Conservation (phyloP, 208 protist species). For the Acanthamoeba quina region DNA sequence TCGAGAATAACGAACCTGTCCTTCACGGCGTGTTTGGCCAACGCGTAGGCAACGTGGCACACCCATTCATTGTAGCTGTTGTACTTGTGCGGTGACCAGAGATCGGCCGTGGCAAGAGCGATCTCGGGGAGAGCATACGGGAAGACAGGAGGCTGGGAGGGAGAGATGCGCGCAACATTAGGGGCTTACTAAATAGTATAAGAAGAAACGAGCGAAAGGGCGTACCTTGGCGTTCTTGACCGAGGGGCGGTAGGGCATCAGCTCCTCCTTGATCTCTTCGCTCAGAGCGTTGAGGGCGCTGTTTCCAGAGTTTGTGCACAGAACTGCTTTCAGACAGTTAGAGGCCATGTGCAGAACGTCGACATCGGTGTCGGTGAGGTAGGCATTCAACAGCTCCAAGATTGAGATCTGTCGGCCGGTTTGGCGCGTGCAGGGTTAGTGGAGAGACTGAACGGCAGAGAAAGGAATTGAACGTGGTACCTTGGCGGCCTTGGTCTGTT, state of each 20-base stretch:
- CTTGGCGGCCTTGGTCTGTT: constrained; percentile 57
- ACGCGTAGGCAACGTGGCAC: constrained; percentile 36
- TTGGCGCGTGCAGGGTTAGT: too few species aligned
- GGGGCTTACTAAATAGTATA: neutral
- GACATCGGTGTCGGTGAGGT: constrained; percentile 67
- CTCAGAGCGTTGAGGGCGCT: constrained; percentile 14
- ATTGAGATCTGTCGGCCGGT: constrained; percentile 32
- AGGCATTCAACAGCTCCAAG: constrained; percentile 55
- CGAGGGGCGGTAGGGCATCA: constrained; percentile 51
- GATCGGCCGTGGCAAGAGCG: neutral
- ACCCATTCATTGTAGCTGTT: constrained; percentile 70
- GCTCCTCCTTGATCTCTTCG: constrained; percentile 62
- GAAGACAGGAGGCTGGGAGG: constrained; percentile 11
- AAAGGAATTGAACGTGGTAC: neutral
- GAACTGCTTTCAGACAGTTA: constrained; percentile 58
- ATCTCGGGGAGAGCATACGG: neutral
- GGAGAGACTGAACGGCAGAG: neutral
- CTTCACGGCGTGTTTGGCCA: constrained; percentile 22
- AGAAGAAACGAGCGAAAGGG: neutral
- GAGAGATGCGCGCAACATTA: neutral
- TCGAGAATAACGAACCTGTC: neutral
- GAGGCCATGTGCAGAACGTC: constrained; percentile 13
- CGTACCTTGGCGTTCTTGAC: constrained; percentile 32
- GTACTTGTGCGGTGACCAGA: constrained; percentile 62
- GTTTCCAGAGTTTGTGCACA: constrained; percentile 48